Base-by-base conservation (phyloP, 345 rosid species). In the Cochlearia excelsa region DNA sequence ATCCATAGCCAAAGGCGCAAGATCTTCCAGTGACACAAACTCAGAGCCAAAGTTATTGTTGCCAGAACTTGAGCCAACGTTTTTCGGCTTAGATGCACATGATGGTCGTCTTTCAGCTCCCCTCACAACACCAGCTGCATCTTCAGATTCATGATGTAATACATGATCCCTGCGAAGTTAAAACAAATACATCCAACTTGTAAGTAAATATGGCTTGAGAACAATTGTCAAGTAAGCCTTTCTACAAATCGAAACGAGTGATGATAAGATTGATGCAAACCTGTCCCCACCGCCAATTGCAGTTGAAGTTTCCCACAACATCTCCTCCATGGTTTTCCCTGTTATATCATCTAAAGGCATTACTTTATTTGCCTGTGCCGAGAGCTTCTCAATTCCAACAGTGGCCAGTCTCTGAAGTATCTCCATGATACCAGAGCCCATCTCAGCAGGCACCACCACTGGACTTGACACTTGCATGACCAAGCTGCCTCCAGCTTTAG, bases 1-100 rank as follows among this genome's bases (percentile, higher is more conserved):
- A 75, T 88, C 88, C 91, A 92, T 82, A 53, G 98, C 98, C 78
- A 92, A 74, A 54, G 96, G 98, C 65, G 98, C 98, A 54, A 92
- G 88, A 70, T 92, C 90, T 76, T 92, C 98, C 29, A 92, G 81
- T 67, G 95, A 85, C 63, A 83, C 96, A 72, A 80, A 91, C 50
- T 91, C 96, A 3, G 85, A 69, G 61, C 74, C 80, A 53, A 68
- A 58, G 52, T 72, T 84, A 56, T 38, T 73, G 3, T 38, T 47
- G 62, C 68, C 69, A 23, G 83, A 70, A 58, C 66, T 61, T 63
- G 87, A 77, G 57, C 66, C 68, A 7, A 51, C 34, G 57, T 65
- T 76, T 40, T 61, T 74, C 56, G 78, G 61, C 70, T 69, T 75
- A 42, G 77, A 60, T 59, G 54, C 71, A 74, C 73, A 75, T 31